phyloP scores from a whole-genome alignment of 2,329 filamentous ascomycete species.

The Neopestalotiopsis clavispora region DNA sequence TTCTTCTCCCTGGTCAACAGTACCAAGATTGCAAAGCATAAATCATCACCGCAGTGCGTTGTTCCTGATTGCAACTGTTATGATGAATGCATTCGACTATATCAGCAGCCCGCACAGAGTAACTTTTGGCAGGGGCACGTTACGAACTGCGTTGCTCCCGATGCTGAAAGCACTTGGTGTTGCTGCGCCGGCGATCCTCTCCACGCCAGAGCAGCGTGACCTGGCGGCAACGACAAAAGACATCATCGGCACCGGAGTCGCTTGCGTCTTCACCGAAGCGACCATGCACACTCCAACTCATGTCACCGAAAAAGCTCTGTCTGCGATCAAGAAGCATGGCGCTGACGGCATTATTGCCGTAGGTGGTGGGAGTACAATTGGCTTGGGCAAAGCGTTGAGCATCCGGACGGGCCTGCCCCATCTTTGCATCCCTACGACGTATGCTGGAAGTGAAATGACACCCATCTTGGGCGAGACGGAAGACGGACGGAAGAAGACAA shows the following conservation, averaged over 20 bases:
- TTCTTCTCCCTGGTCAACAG: too few species aligned
- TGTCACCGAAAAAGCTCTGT: conserved; percentile 52
- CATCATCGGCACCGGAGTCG: conserved; percentile 34
- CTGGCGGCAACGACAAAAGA: conserved; percentile 15
- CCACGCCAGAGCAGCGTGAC: background rate
- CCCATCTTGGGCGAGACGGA: conserved; percentile 67
- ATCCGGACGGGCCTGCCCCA: conserved; percentile 58
- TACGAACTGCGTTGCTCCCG: background rate
- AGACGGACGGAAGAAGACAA: conserved; percentile 62
- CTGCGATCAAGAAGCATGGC: conserved; percentile 45
- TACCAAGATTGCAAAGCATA: too few species aligned
- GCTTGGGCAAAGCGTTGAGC: conserved; percentile 63
- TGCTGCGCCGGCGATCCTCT: background rate
- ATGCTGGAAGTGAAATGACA: conserved; percentile 68
- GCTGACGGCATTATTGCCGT: conserved; percentile 65
- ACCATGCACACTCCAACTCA: conserved; percentile 64
- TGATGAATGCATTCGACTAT: conserved; percentile 3
- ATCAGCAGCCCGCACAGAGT: conserved; percentile 1
- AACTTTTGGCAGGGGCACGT: background rate
- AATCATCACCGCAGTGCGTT: too few species aligned
- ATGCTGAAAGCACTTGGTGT: background rate
- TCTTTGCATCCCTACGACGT: conserved; percentile 63
- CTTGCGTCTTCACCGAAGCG: conserved; percentile 53
- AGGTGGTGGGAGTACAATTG: conserved; percentile 66
- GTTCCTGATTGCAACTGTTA: background rate